A percentile compares a stretch with the other conserved stretches of the same genome.
These are phyloP conservation scores for Lepidopterella palustris DNA, from an alignment of 495 filamentous ascomycete species.

Conservation along the genomic window DNA sequence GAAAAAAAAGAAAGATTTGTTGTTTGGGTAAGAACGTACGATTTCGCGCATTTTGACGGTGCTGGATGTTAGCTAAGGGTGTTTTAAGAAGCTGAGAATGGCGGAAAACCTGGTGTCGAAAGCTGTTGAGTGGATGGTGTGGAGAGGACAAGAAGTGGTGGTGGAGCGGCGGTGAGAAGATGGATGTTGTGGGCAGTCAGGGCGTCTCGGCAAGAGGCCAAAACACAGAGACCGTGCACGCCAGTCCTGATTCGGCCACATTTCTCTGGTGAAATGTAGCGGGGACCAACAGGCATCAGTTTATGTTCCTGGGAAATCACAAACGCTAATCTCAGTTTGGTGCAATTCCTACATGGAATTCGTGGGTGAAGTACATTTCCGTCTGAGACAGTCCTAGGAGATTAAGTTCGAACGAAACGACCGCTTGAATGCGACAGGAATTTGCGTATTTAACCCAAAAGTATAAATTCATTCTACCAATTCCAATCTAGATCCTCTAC, in stretches of 20 bases:
- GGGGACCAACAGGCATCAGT: constrained; percentile 36
- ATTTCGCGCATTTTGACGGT: constrained; percentile 40
- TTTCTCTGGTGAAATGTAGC: constrained; percentile 7
- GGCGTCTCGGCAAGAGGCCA: constrained; percentile 2
- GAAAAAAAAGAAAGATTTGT: constrained; percentile 22
- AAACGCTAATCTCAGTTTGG: neutral
- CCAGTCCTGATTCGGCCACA: constrained; percentile 20
- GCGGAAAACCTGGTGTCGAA: constrained; percentile 7
- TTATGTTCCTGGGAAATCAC: neutral
- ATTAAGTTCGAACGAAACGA: too few species aligned
- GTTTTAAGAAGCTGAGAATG: constrained; percentile 22
- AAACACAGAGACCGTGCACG: constrained; percentile 6
- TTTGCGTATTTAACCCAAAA: neutral
- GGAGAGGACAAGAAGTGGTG: constrained; percentile 8
- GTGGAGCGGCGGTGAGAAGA: constrained; percentile 9
- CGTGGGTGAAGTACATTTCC: too few species aligned
- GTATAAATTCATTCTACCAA: too few species aligned
- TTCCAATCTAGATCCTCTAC: neutral
- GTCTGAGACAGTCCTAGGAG: too few species aligned
- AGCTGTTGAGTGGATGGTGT: constrained; percentile 8
- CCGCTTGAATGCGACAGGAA: neutral
- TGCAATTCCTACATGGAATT: too few species aligned
- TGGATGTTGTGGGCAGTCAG: constrained; percentile 17
- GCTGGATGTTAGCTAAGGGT: constrained; percentile 4
- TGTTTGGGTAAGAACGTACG: constrained; percentile 30